Percentiles rank a stretch among this genome's conserved stretches.
These are phyloP conservation scores for Microcera coccophila DNA, from an alignment of 2,329 filamentous ascomycete genomes.

Conservation along the genomic window DNA sequence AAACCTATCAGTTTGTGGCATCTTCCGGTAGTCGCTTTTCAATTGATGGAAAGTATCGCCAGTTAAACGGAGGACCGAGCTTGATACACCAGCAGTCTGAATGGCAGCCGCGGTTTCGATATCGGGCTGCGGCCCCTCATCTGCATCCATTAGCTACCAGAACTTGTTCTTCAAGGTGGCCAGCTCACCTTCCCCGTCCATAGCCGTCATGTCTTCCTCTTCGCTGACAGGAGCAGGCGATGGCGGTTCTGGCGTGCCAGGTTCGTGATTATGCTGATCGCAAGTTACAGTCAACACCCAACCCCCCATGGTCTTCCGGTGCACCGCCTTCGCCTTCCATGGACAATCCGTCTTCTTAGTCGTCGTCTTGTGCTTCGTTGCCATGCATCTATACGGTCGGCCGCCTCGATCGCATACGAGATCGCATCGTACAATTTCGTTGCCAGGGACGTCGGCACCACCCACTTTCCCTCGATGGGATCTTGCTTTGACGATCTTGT, in stretches of 20 bases:
- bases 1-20: slow-evolving; percentile 38
- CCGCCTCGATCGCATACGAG: slow-evolving; percentile 45
- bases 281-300: slow-evolving; percentile 45
- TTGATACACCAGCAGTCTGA: slow-evolving; percentile 39
- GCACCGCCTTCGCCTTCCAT: slow-evolving; percentile 44
- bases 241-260: slow-evolving; percentile 41
- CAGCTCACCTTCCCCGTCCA: slow-evolving; percentile 23
- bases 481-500: slow-evolving; percentile 44
- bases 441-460: slow-evolving; percentile 39
- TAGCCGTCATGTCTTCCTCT: slow-evolving; percentile 31
- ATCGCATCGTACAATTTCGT: slow-evolving; percentile 43
- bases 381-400: slow-evolving; percentile 41
- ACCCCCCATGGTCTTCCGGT: slow-evolving; percentile 41
- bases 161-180: slow-evolving; percentile 2
- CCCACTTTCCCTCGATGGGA: slow-evolving; percentile 41
- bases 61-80: slow-evolving; percentile 36
- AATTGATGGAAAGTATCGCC: slow-evolving; percentile 44
- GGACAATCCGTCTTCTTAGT: slow-evolving; percentile 46
- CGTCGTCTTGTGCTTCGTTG: slow-evolving; percentile 43
- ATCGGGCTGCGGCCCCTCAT: slow-evolving; percentile 33
- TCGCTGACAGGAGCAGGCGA: slow-evolving; percentile 33
- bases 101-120: slow-evolving; percentile 36
- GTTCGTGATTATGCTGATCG: slow-evolving; percentile 44
- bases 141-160: slow-evolving; percentile 14
- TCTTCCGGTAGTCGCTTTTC: slow-evolving; percentile 42